Evolutionary conservation across 1,284 basidiomycete genomes (phyloP).

Genomic region (Abortiporus biennis): DNA sequence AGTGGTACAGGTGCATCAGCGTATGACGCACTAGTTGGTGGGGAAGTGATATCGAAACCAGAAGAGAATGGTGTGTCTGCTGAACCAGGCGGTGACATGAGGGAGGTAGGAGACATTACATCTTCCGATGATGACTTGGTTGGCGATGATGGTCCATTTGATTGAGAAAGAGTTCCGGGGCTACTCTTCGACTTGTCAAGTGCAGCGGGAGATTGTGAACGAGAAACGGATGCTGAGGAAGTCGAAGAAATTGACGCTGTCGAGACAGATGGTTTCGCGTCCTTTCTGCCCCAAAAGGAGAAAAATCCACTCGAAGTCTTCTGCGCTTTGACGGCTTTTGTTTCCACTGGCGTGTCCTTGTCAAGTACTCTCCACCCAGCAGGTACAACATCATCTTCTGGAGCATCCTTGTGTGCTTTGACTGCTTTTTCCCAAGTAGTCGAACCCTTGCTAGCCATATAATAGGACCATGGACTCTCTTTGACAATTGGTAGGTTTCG

Average conservation of each 20-base stretch:
- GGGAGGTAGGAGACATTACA: not conserved
- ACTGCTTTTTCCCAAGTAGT: slow-evolving; percentile 67
- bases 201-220: not conserved
- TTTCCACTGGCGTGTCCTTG: slow-evolving; percentile 26
- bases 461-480: slow-evolving; percentile 57
- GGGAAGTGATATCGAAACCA: not conserved
- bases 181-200: not conserved
- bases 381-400: slow-evolving; percentile 51
- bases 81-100: not conserved
- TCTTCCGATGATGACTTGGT: not conserved
- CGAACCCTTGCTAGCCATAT: slow-evolving; percentile 61
- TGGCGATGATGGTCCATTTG: too few relatives aligned
- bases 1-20: slow-evolving; percentile 18
- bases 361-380: slow-evolving; percentile 62
- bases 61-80: slow-evolving; percentile 6
- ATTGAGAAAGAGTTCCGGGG: not conserved
- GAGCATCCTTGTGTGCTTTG: slow-evolving; percentile 42
- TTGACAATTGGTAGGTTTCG: slow-evolving; percentile 47
- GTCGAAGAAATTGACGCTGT: slow-evolving; percentile 14
- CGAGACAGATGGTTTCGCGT: slow-evolving; percentile 17
- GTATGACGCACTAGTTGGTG: slow-evolving; percentile 17
- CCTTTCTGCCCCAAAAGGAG: slow-evolving; percentile 59
- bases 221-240: too few relatives aligned
- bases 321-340: slow-evolving; percentile 32
- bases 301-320: slow-evolving; percentile 51